phyloP scores from a whole-genome alignment of 2,329 filamentous ascomycete genomes.

The Alternaria consortialis region DNA sequence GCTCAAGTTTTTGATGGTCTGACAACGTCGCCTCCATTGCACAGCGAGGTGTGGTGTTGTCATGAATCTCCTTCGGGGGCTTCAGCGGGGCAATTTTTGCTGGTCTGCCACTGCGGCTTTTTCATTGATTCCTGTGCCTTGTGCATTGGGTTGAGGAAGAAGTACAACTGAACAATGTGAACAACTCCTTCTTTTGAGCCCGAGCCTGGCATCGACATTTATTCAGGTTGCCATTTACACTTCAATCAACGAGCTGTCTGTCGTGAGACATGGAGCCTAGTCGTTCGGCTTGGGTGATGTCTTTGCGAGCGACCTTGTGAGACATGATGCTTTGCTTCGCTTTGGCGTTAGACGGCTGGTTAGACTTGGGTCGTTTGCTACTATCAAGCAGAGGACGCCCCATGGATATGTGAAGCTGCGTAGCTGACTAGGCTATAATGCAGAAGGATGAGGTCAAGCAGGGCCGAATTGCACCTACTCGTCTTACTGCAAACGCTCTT shows the following conservation, averaged over 20 bases:
- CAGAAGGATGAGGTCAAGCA: not conserved
- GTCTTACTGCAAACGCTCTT: not conserved
- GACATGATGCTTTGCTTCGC: not conserved
- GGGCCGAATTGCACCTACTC: not conserved
- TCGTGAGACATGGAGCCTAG: not conserved
- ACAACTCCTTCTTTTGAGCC: not conserved
- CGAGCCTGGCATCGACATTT: not conserved
- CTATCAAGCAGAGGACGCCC: too few relatives aligned
- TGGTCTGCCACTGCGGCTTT: conserved; percentile 30
- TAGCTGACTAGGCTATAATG: not conserved
- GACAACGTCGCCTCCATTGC: conserved; percentile 46
- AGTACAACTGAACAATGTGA: not conserved
- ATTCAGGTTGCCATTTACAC: too few relatives aligned
- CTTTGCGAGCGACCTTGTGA: not conserved
- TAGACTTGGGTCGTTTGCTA: too few relatives aligned
- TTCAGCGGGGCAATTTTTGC: conserved; percentile 44
- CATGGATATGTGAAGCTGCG: not conserved
- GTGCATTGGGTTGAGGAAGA: conserved; percentile 51
- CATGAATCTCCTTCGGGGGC: conserved; percentile 47
- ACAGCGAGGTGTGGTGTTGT: conserved; percentile 44
- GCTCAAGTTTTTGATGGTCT: conserved; percentile 41
- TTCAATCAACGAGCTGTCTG: not conserved
- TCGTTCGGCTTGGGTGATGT: not conserved
- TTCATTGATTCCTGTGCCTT: conserved; percentile 50
- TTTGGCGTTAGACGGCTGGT: too few relatives aligned